phyloP scores from a whole-genome alignment of 805 yeast genomes.

The Isabelozyma pseudorhagii region DNA sequence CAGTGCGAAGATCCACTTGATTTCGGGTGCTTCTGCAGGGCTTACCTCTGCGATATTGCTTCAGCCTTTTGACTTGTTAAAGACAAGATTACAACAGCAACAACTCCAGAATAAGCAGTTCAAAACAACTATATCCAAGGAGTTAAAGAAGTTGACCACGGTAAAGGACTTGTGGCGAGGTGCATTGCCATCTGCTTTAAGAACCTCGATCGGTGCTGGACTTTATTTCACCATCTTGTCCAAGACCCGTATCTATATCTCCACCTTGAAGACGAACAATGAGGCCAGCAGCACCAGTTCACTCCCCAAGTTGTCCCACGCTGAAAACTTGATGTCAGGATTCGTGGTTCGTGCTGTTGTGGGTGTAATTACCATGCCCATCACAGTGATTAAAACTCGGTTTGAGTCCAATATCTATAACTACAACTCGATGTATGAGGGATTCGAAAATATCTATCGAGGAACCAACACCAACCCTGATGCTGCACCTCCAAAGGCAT shows the following conservation, averaged over 20 bases:
- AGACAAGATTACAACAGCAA: constrained; percentile 72
- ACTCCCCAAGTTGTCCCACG: constrained; percentile 69
- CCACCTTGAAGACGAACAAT: constrained; percentile 19
- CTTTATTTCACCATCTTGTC: constrained; percentile 76
- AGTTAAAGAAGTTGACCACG: constrained; percentile 40
- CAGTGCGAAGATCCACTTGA: constrained; percentile 46
- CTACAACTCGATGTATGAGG: constrained; percentile 62
- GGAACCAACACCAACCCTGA: background rate
- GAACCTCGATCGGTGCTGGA: constrained; percentile 91
- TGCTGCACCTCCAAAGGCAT: constrained; percentile 9
- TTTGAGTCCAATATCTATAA: constrained; percentile 78
- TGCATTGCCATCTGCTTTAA: constrained; percentile 81
- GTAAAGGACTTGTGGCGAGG: constrained; percentile 81
- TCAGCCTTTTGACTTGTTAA: constrained; percentile 87
- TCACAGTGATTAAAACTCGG: constrained; percentile 85
- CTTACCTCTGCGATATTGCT: constrained; percentile 72
- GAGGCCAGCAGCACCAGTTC: constrained; percentile 9
- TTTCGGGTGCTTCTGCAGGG: constrained; percentile 86
- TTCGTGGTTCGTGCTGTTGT: constrained; percentile 75
- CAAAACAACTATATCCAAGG: constrained; percentile 32
- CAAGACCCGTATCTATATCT: constrained; percentile 50
- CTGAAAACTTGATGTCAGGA: constrained; percentile 74
- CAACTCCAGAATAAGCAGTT: constrained; percentile 14
- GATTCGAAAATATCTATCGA: constrained; percentile 52
- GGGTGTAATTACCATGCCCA: constrained; percentile 90